Evolutionary conservation across 2,329 filamentous ascomycete genomes (phyloP), one percentile per base, ranked within the genome.

Genomic region (Penicillium occitanis): DNA sequence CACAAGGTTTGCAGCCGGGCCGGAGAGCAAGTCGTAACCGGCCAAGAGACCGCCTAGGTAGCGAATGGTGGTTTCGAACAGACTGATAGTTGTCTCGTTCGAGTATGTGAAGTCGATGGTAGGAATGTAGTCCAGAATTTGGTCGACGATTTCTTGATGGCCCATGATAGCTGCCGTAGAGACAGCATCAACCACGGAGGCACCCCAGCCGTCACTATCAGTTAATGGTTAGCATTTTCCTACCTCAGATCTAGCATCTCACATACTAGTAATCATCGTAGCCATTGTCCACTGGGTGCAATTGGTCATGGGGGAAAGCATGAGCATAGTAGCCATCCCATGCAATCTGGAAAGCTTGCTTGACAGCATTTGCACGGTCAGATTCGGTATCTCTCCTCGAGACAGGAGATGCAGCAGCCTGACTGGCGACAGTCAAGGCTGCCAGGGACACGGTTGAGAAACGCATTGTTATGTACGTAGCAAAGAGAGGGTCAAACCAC

Each of bases 21-120:
- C 91, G 0, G 81, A 88, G 57, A 96, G 80, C 59, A 97, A 83
- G 67, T 84, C 83, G 70, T 84, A 84, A 4, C 89, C 91, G 2
- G 92, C 91, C 8, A 97, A 74, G 71, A 97, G 83, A 17, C 92
- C 93, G 10, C 87, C 93, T 0, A 97, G 80, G 72, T 96, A 96
- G 33, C 93, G 88, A 73, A 97, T 96, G 0, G 91, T 97, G 0
- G 92, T 96, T 78, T 97, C 93, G 72, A 97, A 97, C 7, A 97
- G 78, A 44, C 90, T 94, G 59, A 96, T 87, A 10, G 82, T 78
- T 1, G 82, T 65, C 44, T 63, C 55, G 28, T 53, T 64, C 3
- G 89, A 91, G 11, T 82, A 80, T 50, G 84, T 84, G 73, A 91
- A 96, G 76, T 96, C 82, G 72, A 96, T 89, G 0, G 79, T 85